Evolutionary conservation across 2,329 filamentous ascomycete species (phyloP).

Genomic region (Ambrosiella cleistominuta): DNA sequence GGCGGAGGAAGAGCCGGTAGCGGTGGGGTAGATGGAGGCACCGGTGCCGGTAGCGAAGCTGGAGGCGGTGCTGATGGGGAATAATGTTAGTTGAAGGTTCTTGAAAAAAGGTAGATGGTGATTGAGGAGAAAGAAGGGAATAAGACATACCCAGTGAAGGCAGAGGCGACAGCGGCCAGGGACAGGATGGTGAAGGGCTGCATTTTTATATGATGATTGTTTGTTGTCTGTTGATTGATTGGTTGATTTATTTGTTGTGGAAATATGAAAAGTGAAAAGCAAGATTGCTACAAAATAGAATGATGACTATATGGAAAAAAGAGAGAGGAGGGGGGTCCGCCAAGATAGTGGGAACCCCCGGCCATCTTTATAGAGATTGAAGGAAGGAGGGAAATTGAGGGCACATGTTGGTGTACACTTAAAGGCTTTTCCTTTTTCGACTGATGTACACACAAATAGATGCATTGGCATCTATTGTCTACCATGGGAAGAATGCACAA

Average conservation of each 20-base stretch:
- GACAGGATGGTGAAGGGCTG: slow-evolving; percentile 10
- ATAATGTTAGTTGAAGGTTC: background rate
- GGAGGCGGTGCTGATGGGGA: background rate
- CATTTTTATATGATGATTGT: slow-evolving; percentile 5
- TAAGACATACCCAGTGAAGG: slow-evolving; percentile 10
- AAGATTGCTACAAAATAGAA: background rate
- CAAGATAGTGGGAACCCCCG: no score
- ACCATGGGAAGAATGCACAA: no score
- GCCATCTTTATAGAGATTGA: no score
- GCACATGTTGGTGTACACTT: no score
- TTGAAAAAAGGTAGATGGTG: background rate
- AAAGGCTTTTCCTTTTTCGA: no score
- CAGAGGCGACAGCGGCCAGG: slow-evolving; percentile 7
- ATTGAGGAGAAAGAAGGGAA: background rate
- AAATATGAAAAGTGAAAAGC: no score
- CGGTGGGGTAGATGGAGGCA: background rate
- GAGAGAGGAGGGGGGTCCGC: no score
- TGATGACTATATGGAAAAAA: background rate
- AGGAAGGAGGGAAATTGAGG: no score
- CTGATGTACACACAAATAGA: no score
- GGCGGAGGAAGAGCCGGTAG: background rate
- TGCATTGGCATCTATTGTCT: no score
- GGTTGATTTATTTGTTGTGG: background rate
- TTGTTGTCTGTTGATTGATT: background rate
- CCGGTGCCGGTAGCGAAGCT: background rate